phyloP scores from a whole-genome alignment of 1,139 yeast species.

The Protomyces lactucae-debilis region DNA sequence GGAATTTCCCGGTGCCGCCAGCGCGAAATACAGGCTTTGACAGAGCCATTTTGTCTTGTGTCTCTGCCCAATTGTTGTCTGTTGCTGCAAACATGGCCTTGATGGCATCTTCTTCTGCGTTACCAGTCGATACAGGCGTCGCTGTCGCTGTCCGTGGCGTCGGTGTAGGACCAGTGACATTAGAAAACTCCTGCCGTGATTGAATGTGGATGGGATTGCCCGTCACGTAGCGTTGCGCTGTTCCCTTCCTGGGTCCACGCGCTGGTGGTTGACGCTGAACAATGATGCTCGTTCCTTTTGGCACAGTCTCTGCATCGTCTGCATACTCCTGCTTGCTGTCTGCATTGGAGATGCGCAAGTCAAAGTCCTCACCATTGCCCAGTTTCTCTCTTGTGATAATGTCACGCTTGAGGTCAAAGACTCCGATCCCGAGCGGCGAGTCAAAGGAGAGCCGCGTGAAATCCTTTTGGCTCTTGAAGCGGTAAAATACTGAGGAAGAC shows the following conservation, averaged over 20 bases:
- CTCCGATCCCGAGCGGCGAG: constrained; percentile 71
- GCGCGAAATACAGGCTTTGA: constrained; percentile 36
- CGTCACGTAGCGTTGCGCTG: constrained; percentile 65
- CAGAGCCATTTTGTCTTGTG: constrained; percentile 73
- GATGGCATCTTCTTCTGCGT: constrained; percentile 74
- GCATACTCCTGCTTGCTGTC: constrained; percentile 77
- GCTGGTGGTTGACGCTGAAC: constrained; percentile 76
- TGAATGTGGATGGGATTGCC: constrained; percentile 47
- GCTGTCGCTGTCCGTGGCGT: constrained; percentile 27
- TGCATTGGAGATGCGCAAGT: constrained; percentile 66
- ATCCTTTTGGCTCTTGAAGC: constrained; percentile 77
- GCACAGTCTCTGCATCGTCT: constrained; percentile 78
- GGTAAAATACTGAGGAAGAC: constrained; percentile 88
- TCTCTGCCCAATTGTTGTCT: constrained; percentile 87
- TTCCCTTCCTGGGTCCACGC: constrained; percentile 52
- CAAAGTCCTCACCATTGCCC: constrained; percentile 81
- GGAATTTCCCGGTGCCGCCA: constrained; percentile 34
- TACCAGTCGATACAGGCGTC: constrained; percentile 25
- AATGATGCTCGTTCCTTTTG: constrained; percentile 77
- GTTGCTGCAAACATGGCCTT: constrained; percentile 89
- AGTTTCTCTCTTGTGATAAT: constrained; percentile 75
- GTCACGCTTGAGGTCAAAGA: constrained; percentile 88
- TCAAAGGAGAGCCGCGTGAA: constrained; percentile 80
- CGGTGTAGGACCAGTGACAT: constrained; percentile 9
- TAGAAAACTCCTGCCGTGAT: constrained; percentile 14